Base-by-base conservation (phyloP, 768 basidiomycete genomes). In the Agaricus sinodeliciosus region DNA sequence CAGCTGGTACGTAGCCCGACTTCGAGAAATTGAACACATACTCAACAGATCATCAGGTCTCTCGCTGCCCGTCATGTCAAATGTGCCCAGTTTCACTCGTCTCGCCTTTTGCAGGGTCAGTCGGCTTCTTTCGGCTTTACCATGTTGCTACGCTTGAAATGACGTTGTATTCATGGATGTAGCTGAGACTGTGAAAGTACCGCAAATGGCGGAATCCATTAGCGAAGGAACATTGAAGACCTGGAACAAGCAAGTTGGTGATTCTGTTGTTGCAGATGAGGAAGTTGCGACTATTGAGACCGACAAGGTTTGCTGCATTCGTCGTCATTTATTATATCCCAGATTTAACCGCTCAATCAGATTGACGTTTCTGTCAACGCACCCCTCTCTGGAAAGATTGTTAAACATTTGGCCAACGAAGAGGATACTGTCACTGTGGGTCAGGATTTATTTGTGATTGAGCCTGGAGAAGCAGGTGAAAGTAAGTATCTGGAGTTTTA, bases 261-360 rank as follows among this genome's bases (percentile, higher is more conserved):
- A 99, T 65, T 78, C 74, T 54, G 94, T 98, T 51, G 80, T 85
- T 65, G 85, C 76, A 26, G 95, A 98, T 65, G 95, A 98, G 72
- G 95, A 99, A 72, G 78, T 99, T 40, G 95, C 93, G 13, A 95
- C 93, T 42, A 97, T 98, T 59, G 95, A 98, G 74, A 99, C 95
- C 7, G 95, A 99, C 78, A 97, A 98, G 87, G 95, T 91, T 56
- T 46, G 60, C 22, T 48, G 45, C 40, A 18, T 55, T 35, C 43
- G 52, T 73, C 60, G 54, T 40, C 37, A 43, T 6, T 39, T 39
- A 27, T 9, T 45, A 48, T 48, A 12, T 25, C 15, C 31, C 9
- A 37, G 58, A 11, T 48, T 43, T 42, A n/a, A 42, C 12, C 4
- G 19, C 50, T 28, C 31, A 43, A 41, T 19, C 62, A 97, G 94